phyloP scores from a whole-genome alignment of 768 basidiomycete species.

The Boletus vermiculosoides region DNA sequence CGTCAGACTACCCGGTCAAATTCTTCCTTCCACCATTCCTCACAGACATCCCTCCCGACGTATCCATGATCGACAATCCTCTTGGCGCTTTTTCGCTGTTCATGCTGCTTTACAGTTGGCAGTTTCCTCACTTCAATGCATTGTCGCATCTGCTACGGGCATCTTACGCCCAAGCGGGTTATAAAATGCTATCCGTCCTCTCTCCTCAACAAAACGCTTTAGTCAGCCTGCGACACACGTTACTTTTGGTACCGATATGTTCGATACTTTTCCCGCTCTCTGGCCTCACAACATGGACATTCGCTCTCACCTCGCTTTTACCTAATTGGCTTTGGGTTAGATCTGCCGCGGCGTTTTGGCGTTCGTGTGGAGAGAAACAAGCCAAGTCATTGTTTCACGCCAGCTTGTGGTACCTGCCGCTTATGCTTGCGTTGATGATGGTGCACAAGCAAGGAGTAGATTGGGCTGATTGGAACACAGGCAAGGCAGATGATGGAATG shows the following conservation, averaged over 20 bases:
- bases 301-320: conserved; percentile 71
- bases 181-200: conserved; percentile 86
- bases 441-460: conserved; percentile 85
- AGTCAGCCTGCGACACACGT: conserved; percentile 80
- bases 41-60: conserved; percentile 39
- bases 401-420: conserved; percentile 88
- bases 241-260: conserved; percentile 75
- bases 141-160: conserved; percentile 84
- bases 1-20: conserved; percentile 54
- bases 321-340: conserved; percentile 72
- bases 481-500: not conserved
- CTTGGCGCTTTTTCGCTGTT: conserved; percentile 79
- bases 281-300: conserved; percentile 90
- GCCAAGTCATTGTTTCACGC: conserved; percentile 78
- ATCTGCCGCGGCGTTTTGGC: conserved; percentile 77
- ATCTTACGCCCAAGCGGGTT: conserved; percentile 91
- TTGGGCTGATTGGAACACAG: conserved; percentile 57
- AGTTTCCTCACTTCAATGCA: conserved; percentile 97
- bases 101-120: conserved; percentile 91
- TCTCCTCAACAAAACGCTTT: conserved; percentile 76
- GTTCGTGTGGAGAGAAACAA: conserved; percentile 65
- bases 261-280: conserved; percentile 81
- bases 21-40: conserved; percentile 65
- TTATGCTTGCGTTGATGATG: conserved; percentile 91
- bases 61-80: conserved; percentile 70